These are phyloP conservation scores for Metschnikowia amazonensis DNA, from an alignment of 805 yeast genomes.

Conservation along the genomic window DNA sequence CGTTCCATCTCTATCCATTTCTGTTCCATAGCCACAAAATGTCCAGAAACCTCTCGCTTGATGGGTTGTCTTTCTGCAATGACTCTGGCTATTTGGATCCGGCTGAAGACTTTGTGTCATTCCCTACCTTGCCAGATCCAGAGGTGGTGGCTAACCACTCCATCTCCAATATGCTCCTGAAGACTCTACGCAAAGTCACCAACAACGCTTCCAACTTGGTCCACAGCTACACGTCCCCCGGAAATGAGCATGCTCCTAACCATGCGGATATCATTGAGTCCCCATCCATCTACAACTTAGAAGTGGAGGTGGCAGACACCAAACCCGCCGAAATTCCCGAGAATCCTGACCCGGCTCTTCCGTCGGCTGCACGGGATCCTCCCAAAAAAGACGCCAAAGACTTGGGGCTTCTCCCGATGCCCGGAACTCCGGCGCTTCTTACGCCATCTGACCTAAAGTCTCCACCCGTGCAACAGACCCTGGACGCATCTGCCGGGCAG, in stretches of 20 bases:
- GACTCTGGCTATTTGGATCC: constrained; percentile 1
- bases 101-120: constrained; percentile 35
- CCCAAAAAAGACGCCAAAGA: neutral
- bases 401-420: neutral
- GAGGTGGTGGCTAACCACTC: constrained; percentile 32
- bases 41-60: constrained; percentile 4
- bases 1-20: too few species aligned
- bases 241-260: neutral
- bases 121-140: constrained; percentile 44
- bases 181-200: constrained; percentile 40
- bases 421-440: neutral
- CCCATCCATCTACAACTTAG: constrained; percentile 7
- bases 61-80: constrained; percentile 4
- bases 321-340: neutral
- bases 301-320: neutral
- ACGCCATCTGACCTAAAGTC: constrained; percentile 1
- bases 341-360: neutral
- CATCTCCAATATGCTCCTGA: constrained; percentile 32
- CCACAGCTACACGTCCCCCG: constrained; percentile 16
- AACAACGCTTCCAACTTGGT: constrained; percentile 40
- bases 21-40: too few species aligned
- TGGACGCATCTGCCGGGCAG: neutral
- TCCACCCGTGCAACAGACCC: neutral
- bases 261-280: constrained; percentile 9
- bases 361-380: neutral